Evolutionary conservation across 805 yeast species (phyloP), one percentile per base, ranked within the genome.

Genomic region (Pichia paraexigua): DNA sequence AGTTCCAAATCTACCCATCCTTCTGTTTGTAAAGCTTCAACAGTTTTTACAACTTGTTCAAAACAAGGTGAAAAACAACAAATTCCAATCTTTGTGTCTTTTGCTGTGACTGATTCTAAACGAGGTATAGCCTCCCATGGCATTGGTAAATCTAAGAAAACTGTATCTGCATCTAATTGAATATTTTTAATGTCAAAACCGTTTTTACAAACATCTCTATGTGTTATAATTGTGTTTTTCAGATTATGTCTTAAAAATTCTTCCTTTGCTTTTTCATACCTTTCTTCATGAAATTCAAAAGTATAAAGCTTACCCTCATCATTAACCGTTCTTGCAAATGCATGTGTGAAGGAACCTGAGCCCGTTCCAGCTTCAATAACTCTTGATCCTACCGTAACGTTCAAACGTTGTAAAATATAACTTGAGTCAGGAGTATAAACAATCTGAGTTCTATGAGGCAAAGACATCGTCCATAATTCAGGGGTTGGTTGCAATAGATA

Each of bases 301-400:
- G 96, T 84, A 71, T 78, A 92, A 2, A 94, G 71, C 32, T 72
- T 73, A 1, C 96, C 96, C 1, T 60, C 61, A 1, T 56, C 54
- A 1, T 79, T 80, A 2, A 87, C 83, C 0, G 94, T 80, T 60
- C 99, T 78, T 1, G 95, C 85, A 65, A 94, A 80, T 0, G 96
- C 84, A 69, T 94, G 99, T 3, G 96, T 86, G 63, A 94, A 88
- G 1, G 97, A 89, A 0, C 95, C 99, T 8, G 96, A 87, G 0
- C 99, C 99, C 0, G 99, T 94, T 39, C 99, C 99, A 0, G 98
- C 96, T 70, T 94, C 99, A 45, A 94, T 84, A 13, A 94, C 95
- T 53, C 80, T 71, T 0, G 89, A 77, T 1, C 92, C 91, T 15
- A 87, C 80, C 20, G 79, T 73, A 50, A 94, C 82, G 44, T 80